Percentiles rank a stretch among this genome's conserved stretches.
phyloP scores from a whole-genome alignment of 345 rosid genomes.

The Fremontodendron californicum region DNA sequence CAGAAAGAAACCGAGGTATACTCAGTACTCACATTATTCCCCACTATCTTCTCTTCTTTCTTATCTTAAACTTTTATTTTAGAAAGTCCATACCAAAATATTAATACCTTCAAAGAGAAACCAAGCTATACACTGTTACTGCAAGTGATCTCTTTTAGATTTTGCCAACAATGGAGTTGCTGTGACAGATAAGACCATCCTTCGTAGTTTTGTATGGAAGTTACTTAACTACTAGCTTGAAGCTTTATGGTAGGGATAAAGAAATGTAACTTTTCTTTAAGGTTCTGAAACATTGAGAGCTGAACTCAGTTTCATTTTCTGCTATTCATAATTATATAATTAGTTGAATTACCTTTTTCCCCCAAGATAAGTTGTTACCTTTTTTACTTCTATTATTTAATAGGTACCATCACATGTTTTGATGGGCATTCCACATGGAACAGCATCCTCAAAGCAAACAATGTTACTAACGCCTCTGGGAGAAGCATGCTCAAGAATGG shows the following conservation, averaged over 20 bases:
- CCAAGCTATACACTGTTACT: not conserved
- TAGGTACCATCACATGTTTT: slow-evolving; percentile 64
- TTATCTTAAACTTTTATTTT: not conserved
- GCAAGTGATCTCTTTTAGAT: not conserved
- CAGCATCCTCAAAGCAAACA: slow-evolving; percentile 41
- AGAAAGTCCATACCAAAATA: not conserved
- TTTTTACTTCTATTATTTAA: not conserved
- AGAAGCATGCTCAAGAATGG: slow-evolving; percentile 75
- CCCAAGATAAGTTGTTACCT: not conserved
- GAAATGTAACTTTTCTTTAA: not conserved
- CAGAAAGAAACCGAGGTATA: slow-evolving; percentile 72
- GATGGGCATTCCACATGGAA: slow-evolving; percentile 65
- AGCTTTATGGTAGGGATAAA: not conserved
- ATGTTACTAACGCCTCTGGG: slow-evolving; percentile 55
- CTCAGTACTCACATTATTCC: slow-evolving; percentile 4
- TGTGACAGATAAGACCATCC: not conserved
- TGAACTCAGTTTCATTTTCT: slow-evolving; percentile 9
- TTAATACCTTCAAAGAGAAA: not conserved
- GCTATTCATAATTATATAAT: not conserved
- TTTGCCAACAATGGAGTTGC: not conserved
- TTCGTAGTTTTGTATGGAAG: not conserved
- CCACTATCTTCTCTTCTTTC: slow-evolving; percentile 3
- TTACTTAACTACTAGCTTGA: not conserved
- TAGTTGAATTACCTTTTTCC: not conserved
- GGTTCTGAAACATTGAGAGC: not conserved